Percentiles rank a stretch among this genome's conserved stretches.
These are phyloP conservation scores for Aaosphaeria pasadenensis DNA, from an alignment of 2,329 filamentous ascomycete genomes.

Conservation along the genomic window DNA sequence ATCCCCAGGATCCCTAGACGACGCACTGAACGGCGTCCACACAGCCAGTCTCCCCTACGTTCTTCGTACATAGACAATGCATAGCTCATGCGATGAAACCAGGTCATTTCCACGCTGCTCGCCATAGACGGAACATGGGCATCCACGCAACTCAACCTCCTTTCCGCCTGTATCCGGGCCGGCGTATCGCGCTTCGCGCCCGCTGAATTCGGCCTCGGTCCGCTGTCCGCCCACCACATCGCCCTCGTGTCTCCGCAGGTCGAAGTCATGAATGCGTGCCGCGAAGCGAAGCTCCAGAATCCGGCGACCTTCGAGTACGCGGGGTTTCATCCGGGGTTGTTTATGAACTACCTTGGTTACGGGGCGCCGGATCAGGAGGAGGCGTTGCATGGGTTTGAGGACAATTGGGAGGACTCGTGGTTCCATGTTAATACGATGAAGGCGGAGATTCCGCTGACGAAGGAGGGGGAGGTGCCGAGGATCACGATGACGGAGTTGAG, in stretches of 20 bases:
- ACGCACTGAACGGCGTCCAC: constrained; percentile 17
- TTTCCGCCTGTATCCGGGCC: constrained; percentile 48
- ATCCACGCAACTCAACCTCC: constrained; percentile 45
- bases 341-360: constrained; percentile 36
- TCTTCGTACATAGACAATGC: background rate
- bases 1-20: constrained; percentile 12
- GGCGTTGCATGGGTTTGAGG: constrained; percentile 18
- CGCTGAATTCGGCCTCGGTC: constrained; percentile 43
- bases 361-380: constrained; percentile 15
- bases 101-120: constrained; percentile 19
- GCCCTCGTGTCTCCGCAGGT: constrained; percentile 18
- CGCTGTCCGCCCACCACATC: constrained; percentile 12
- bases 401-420: constrained; percentile 9
- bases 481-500: constrained; percentile 31
- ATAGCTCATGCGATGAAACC: background rate
- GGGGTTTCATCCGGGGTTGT: constrained; percentile 29
- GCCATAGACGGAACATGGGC: constrained; percentile 17
- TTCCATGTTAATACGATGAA: constrained; percentile 13
- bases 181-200: constrained; percentile 54
- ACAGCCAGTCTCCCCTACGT: constrained; percentile 13
- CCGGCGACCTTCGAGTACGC: constrained; percentile 23
- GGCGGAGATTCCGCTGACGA: constrained; percentile 22
- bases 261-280: constrained; percentile 22
- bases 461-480: constrained; percentile 16
- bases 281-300: constrained; percentile 5